phyloP scores from a whole-genome alignment of 805 yeast species.

The Sugiyamaella qingdaonensis region DNA sequence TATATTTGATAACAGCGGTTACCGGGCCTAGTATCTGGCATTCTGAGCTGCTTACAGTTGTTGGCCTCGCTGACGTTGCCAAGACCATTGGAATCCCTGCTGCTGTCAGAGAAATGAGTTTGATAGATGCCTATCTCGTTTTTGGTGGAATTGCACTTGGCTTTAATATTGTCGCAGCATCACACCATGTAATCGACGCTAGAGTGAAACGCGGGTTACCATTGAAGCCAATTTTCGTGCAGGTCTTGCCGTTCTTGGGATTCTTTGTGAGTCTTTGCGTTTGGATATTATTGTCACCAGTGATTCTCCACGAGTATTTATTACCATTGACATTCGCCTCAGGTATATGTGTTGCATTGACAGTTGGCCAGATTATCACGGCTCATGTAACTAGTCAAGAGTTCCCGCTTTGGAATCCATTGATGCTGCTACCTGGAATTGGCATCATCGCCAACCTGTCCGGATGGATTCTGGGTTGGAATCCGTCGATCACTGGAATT shows the following conservation, averaged over 20 bases:
- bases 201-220: conserved; percentile 29
- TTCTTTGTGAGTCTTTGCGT: conserved; percentile 50
- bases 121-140: conserved; percentile 43
- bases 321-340: conserved; percentile 63
- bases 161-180: conserved; percentile 65
- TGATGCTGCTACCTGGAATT: conserved; percentile 53
- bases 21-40: conserved; percentile 71
- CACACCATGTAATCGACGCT: conserved; percentile 55
- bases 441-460: conserved; percentile 29
- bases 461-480: conserved; percentile 26
- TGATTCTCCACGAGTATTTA: conserved; percentile 28
- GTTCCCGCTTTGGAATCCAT: conserved; percentile 64
- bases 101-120: conserved; percentile 12
- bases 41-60: conserved; percentile 36
- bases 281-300: conserved; percentile 47
- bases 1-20: conserved; percentile 60
- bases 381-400: conserved; percentile 77
- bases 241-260: conserved; percentile 62
- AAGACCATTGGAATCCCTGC: conserved; percentile 7
- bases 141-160: conserved; percentile 55
- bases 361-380: conserved; percentile 86
- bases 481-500: conserved; percentile 41
- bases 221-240: conserved; percentile 40
- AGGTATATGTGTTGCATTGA: conserved; percentile 73
- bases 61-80: conserved; percentile 4